Evolutionary conservation across 140 eudicot species (phyloP).

Genomic region (Ambrosia hybrid): DNA sequence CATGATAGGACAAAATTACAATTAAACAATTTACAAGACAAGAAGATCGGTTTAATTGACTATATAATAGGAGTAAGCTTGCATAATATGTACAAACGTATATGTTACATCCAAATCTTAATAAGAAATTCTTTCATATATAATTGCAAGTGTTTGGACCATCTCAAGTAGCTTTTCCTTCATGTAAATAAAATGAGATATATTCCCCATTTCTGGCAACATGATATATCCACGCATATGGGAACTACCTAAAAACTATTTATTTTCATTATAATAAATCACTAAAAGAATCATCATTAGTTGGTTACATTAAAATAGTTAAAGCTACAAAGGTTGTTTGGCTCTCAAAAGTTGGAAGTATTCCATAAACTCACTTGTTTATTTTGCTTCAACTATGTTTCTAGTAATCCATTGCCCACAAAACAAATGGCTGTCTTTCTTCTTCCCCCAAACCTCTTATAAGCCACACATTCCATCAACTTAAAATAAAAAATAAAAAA

Average conservation of each 20-base stretch:
- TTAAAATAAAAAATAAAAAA: background rate
- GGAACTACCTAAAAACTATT: conserved; percentile 29
- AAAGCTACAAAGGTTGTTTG: conserved; percentile 30
- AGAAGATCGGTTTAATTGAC: background rate
- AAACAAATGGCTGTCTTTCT: conserved; percentile 22
- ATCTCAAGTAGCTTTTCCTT: background rate
- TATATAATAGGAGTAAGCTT: background rate
- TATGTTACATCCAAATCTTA: background rate
- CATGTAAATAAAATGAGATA: background rate
- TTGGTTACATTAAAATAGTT: conserved; percentile 28
- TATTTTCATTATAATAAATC: conserved; percentile 19
- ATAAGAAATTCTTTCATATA: background rate
- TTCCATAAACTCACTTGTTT: conserved; percentile 21
- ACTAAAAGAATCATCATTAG: conserved; percentile 27
- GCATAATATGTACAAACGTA: background rate
- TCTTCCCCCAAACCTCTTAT: conserved; percentile 1
- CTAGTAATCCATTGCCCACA: conserved; percentile 27
- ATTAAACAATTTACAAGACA: background rate
- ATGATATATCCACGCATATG: conserved; percentile 25
- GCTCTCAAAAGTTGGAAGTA: conserved; percentile 30
- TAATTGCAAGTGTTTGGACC: background rate
- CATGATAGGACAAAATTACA: background rate
- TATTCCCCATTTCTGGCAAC: conserved; percentile 11
- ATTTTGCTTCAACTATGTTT: conserved; percentile 18
- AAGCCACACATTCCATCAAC: conserved; percentile 27